Conservation (phyloP, 202 grass and related monocot genomes). For the Zizania palustris region DNA sequence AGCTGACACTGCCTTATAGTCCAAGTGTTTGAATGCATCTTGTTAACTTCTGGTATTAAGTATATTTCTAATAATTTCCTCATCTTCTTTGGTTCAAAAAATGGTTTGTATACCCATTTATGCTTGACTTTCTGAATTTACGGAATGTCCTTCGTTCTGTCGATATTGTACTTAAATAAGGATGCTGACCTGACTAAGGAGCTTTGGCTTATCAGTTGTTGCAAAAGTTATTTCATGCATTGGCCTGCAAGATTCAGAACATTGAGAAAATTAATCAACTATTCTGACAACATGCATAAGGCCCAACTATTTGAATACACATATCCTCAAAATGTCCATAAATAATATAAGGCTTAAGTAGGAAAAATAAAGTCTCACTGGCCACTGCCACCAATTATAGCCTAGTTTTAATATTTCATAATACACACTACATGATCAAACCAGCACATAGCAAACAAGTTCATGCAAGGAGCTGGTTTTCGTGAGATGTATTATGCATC, state of each 20-base stretch:
- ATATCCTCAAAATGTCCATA: background rate
- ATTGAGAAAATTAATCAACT: conserved; percentile 6
- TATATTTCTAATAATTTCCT: background rate
- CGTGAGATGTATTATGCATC: background rate
- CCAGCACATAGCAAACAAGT: background rate
- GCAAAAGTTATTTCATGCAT: conserved; percentile 94
- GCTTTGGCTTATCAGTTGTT: conserved; percentile 76
- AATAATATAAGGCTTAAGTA: background rate
- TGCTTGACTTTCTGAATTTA: conserved; percentile 8
- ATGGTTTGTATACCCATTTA: background rate
- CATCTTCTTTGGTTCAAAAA: background rate
- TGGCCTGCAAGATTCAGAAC: conserved; percentile 57
- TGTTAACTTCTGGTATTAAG: conserved; percentile 1
- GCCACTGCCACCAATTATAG: background rate
- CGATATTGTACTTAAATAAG: conserved; percentile 1
- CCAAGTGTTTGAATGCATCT: background rate
- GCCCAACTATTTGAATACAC: background rate
- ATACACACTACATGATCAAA: background rate
- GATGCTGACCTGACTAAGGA: conserved; percentile 70
- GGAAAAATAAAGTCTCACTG: background rate
- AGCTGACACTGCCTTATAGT: background rate
- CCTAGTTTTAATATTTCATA: background rate
- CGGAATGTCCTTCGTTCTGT: background rate
- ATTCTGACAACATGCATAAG: background rate
- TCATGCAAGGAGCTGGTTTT: background rate